Evolutionary conservation across 768 basidiomycete species (phyloP).

Genomic region (Neoboletus magnificus): DNA sequence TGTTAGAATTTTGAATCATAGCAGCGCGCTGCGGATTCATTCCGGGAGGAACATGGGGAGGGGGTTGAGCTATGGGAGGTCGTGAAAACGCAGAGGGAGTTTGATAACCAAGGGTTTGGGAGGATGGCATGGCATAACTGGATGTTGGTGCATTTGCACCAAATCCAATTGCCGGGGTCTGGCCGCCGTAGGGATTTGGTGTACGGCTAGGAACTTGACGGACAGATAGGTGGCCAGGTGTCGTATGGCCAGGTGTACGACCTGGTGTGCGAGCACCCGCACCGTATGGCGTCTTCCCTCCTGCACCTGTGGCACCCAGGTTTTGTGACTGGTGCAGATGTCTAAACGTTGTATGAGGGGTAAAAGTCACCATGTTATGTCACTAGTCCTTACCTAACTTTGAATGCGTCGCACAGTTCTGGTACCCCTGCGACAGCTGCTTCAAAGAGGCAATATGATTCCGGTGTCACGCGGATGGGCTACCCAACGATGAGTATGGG

Average conservation of each 20-base stretch:
- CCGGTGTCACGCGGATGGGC: slow-evolving; percentile 85
- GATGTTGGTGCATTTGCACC: slow-evolving; percentile 27
- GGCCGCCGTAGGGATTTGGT: slow-evolving; percentile 71
- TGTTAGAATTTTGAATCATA: slow-evolving; percentile 51
- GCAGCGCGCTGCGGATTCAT: slow-evolving; percentile 68
- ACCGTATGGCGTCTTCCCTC: slow-evolving; percentile 79
- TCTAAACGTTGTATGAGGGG: slow-evolving; percentile 34
- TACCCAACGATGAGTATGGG: slow-evolving; percentile 28
- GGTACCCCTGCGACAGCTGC: slow-evolving; percentile 88
- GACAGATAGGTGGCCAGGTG: slow-evolving; percentile 77
- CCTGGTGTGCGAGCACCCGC: slow-evolving; percentile 75
- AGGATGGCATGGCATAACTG: slow-evolving; percentile 30
- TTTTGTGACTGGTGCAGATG: slow-evolving; percentile 79
- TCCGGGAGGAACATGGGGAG: slow-evolving; percentile 48
- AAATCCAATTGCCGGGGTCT: slow-evolving; percentile 34
- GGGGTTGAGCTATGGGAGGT: slow-evolving; percentile 39
- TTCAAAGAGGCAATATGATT: slow-evolving; percentile 88
- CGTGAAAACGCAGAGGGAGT: slow-evolving; percentile 38
- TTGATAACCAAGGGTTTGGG: slow-evolving; percentile 42
- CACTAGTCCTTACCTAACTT: slow-evolving; percentile 59
- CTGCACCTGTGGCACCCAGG: slow-evolving; percentile 46
- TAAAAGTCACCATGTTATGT: not conserved
- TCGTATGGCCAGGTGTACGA: slow-evolving; percentile 67
- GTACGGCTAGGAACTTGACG: slow-evolving; percentile 66
- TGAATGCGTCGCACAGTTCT: slow-evolving; percentile 96